Percentiles rank a stretch among this genome's conserved stretches.
phyloP scores from a whole-genome alignment of 2,329 filamentous ascomycete genomes.

The Ophidiomyces ophidiicola region DNA sequence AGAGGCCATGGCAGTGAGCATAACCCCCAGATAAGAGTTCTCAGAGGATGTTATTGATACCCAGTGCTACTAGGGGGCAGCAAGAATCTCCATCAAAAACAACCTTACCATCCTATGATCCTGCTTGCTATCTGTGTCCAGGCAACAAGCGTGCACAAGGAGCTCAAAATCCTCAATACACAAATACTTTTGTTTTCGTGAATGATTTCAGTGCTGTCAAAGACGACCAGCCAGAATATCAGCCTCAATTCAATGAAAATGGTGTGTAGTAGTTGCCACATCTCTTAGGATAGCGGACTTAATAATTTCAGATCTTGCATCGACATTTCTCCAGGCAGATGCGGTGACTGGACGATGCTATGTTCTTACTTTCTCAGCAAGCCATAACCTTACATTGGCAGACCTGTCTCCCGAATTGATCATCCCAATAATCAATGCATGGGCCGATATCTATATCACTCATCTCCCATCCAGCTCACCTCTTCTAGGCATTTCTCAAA shows the following conservation, averaged over 20 bases:
- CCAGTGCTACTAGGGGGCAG: constrained; percentile 47
- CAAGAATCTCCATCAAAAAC: constrained; percentile 60
- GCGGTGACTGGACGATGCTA: constrained; percentile 92
- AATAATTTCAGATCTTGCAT: constrained; percentile 41
- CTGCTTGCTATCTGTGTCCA: constrained; percentile 89
- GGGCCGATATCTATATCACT: constrained; percentile 78
- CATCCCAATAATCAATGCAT: constrained; percentile 70
- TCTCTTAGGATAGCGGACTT: background rate
- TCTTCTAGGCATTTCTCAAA: constrained; percentile 37
- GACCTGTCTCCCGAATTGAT: constrained; percentile 72
- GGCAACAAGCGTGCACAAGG: constrained; percentile 81
- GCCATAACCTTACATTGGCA: constrained; percentile 82
- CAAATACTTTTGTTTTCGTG: constrained; percentile 82
- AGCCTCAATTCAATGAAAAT: constrained; percentile 38
- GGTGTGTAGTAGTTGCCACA: constrained; percentile 27
- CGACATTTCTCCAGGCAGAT: constrained; percentile 66
- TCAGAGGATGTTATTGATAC: background rate
- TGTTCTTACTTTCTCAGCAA: constrained; percentile 84
- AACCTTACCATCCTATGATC: constrained; percentile 68
- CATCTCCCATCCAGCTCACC: constrained; percentile 55
- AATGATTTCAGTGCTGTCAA: constrained; percentile 98
- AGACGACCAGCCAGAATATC: constrained; percentile 76
- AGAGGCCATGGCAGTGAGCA: constrained; percentile 92
- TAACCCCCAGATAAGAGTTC: background rate
- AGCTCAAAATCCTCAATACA: constrained; percentile 73